phyloP scores from a whole-genome alignment of 805 yeast genomes.

The Hanseniaspora lachancei region DNA sequence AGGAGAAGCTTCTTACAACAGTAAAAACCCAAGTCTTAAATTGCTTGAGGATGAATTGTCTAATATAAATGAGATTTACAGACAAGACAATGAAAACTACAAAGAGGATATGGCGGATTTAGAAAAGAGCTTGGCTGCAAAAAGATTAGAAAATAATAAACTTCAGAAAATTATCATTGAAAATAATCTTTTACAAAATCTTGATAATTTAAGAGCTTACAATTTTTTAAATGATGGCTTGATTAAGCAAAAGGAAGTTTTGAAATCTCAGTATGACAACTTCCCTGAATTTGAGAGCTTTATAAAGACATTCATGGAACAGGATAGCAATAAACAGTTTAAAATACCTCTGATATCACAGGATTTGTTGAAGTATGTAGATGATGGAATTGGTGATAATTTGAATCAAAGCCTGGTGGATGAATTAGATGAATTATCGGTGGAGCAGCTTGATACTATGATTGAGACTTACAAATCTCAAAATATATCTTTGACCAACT shows the following conservation, averaged over 20 bases:
- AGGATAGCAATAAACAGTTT: neutral
- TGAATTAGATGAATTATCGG: neutral
- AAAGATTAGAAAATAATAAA: conserved; percentile 39
- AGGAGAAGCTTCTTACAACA: neutral
- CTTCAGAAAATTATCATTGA: conserved; percentile 31
- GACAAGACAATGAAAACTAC: conserved; percentile 41
- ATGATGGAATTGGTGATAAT: neutral
- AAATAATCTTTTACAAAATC: neutral
- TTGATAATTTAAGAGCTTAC: conserved; percentile 24
- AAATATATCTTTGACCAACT: neutral
- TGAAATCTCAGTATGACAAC: conserved; percentile 47
- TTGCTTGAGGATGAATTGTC: conserved; percentile 29
- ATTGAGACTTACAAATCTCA: conserved; percentile 6
- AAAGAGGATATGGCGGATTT: conserved; percentile 39
- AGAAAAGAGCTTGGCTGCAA: conserved; percentile 44
- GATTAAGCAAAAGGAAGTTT: conserved; percentile 40
- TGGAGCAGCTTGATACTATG: neutral
- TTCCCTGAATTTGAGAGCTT: conserved; percentile 48
- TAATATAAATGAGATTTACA: conserved; percentile 46
- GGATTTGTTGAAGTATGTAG: conserved; percentile 1
- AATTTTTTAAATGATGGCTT: conserved; percentile 33
- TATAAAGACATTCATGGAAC: conserved; percentile 25
- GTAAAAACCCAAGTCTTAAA: neutral
- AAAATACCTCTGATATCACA: conserved; percentile 7
- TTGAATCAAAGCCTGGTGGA: neutral